These are phyloP conservation scores for Eucalyptus albens DNA, from an alignment of 345 rosid genomes.

Conservation along the genomic window DNA sequence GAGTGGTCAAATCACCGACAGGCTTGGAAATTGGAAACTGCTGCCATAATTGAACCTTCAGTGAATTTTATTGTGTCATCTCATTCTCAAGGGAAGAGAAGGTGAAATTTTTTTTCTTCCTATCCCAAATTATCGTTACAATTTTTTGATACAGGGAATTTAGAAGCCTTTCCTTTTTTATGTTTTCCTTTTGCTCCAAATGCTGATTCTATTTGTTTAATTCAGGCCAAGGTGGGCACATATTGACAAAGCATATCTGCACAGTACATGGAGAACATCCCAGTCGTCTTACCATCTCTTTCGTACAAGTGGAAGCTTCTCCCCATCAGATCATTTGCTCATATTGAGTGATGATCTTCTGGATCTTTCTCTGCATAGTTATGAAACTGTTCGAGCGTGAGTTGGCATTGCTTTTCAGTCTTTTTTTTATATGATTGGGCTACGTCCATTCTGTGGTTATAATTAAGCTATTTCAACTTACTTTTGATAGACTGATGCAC, in stretches of 20 bases:
- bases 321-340: conserved; percentile 58
- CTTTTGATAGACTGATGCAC: not conserved
- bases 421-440: not conserved
- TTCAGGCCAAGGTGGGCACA: conserved; percentile 98
- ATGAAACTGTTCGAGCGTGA: conserved; percentile 93
- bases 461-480: not conserved
- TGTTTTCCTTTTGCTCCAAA: not conserved
- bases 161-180: not conserved
- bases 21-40: conserved; percentile 97
- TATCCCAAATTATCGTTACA: not conserved
- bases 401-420: conserved; percentile 14
- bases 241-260: conserved; percentile 93
- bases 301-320: conserved; percentile 64
- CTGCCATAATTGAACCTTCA: conserved; percentile 94
- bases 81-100: conserved; percentile 84
- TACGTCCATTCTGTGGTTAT: not conserved
- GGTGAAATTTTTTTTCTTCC: conserved; percentile 18
- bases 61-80: conserved; percentile 75
- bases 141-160: not conserved
- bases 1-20: conserved; percentile 98
- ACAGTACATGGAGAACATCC: conserved; percentile 91
- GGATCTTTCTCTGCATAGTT: conserved; percentile 76
- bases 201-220: conserved; percentile 4
- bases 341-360: conserved; percentile 81
- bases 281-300: conserved; percentile 87